Evolutionary conservation across 148 eudicot species (phyloP).

Genomic region (Bassia scoparia): DNA sequence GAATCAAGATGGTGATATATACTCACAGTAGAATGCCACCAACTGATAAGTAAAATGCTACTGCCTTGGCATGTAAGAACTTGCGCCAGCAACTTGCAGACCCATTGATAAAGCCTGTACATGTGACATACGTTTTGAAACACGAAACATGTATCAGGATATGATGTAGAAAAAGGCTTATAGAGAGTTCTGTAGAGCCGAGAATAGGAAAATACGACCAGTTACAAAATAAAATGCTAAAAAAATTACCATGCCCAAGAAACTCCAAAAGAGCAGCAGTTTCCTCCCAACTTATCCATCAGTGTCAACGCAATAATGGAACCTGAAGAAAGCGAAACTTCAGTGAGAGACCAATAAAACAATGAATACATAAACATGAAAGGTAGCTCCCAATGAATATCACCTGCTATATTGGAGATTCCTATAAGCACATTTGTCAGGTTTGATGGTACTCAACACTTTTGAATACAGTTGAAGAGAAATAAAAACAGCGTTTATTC

Average conservation of each 20-base stretch:
- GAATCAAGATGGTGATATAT: not conserved
- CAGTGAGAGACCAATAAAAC: slow-evolving; percentile 1
- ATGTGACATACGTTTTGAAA: not conserved
- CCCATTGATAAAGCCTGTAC: slow-evolving; percentile 69
- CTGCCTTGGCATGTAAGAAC: slow-evolving; percentile 40
- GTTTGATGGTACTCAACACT: slow-evolving; percentile 86
- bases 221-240: not conserved
- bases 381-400: not conserved
- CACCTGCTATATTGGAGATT: slow-evolving; percentile 75
- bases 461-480: slow-evolving; percentile 99
- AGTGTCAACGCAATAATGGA: slow-evolving; percentile 69
- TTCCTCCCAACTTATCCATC: slow-evolving; percentile 98
- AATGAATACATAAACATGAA: slow-evolving; percentile 1
- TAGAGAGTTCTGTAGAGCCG: not conserved
- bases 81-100: slow-evolving; percentile 74
- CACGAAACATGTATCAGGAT: not conserved
- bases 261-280: slow-evolving; percentile 79
- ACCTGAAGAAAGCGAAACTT: slow-evolving; percentile 39
- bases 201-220: not conserved
- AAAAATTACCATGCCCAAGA: slow-evolving; percentile 82
- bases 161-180: not conserved
- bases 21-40: slow-evolving; percentile 92
- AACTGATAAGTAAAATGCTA: slow-evolving; percentile 60
- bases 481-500: slow-evolving; percentile 96
- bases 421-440: slow-evolving; percentile 80